Percentiles rank a stretch among this genome's conserved stretches.
Conservation (phyloP, 2,329 filamentous ascomycete genomes). For the Rutstroemia sp. region DNA sequence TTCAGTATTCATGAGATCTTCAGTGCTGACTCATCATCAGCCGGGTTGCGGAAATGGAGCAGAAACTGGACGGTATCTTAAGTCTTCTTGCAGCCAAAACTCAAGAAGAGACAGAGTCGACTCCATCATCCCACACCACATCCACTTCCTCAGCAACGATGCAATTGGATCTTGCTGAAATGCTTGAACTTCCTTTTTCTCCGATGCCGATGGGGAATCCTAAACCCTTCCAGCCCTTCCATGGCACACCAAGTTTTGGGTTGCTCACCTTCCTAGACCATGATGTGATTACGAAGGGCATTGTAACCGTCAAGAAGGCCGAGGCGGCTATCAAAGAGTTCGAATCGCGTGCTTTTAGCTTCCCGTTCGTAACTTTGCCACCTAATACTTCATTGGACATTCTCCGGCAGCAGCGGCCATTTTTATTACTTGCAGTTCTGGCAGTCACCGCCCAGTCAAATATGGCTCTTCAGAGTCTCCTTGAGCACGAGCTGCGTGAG, state of each 20-base stretch:
- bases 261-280: slow-evolving; percentile 18
- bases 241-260: slow-evolving; percentile 41
- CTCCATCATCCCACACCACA: neutral
- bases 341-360: slow-evolving; percentile 8
- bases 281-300: slow-evolving; percentile 14
- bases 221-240: slow-evolving; percentile 31
- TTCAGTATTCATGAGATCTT: neutral
- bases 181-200: neutral
- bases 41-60: slow-evolving; percentile 29
- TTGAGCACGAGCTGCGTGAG: slow-evolving; percentile 52
- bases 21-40: slow-evolving; percentile 13
- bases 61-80: slow-evolving; percentile 25
- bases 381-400: slow-evolving; percentile 38
- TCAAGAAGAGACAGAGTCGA: slow-evolving; percentile 11
- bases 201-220: neutral
- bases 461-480: slow-evolving; percentile 44
- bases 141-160: neutral
- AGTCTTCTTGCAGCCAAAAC: slow-evolving; percentile 11
- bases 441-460: slow-evolving; percentile 41
- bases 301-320: slow-evolving; percentile 13
- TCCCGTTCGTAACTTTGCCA: slow-evolving; percentile 24
- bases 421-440: slow-evolving; percentile 47
- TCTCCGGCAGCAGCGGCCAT: slow-evolving; percentile 39
- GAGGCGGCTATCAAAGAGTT: slow-evolving; percentile 15
- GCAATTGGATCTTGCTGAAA: neutral